Percentiles rank a stretch among this genome's conserved stretches.
Evolutionary conservation across 257 asterid genomes (phyloP).

Genomic region (Eucommia ulmoides): DNA sequence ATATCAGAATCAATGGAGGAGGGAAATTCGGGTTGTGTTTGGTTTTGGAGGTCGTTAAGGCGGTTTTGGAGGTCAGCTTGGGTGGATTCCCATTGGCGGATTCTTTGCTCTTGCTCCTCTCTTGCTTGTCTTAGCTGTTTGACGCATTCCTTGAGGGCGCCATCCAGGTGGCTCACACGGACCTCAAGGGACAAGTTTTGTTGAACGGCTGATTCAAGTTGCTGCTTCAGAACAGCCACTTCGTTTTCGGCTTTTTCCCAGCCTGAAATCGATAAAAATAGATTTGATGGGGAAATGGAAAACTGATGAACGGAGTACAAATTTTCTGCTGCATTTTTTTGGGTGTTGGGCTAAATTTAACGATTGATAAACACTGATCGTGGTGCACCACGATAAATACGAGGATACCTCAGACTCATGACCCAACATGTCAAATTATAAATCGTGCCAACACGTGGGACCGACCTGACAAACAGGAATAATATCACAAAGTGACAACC

Average conservation of each 20-base stretch:
- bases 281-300: not conserved
- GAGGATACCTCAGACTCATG: too few species aligned
- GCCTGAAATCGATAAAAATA: conserved; percentile 22
- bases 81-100: conserved; percentile 26
- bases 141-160: conserved; percentile 73
- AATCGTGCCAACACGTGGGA: too few species aligned
- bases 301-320: not conserved
- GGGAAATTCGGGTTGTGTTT: conserved; percentile 14
- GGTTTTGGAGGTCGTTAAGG: conserved; percentile 26
- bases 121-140: conserved; percentile 53
- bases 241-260: conserved; percentile 93
- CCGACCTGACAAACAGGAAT: too few species aligned
- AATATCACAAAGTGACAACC: too few species aligned
- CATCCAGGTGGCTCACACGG: conserved; percentile 55
- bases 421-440: too few species aligned
- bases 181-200: conserved; percentile 57
- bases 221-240: conserved; percentile 46
- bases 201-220: conserved; percentile 52
- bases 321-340: not conserved
- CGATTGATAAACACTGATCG: too few species aligned
- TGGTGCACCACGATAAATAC: not conserved
- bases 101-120: conserved; percentile 50
- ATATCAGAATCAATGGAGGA: conserved; percentile 17
- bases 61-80: conserved; percentile 37
- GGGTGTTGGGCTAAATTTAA: not conserved